phyloP scores from a whole-genome alignment of 768 basidiomycete genomes.

The Hirschioporus abietinus region DNA sequence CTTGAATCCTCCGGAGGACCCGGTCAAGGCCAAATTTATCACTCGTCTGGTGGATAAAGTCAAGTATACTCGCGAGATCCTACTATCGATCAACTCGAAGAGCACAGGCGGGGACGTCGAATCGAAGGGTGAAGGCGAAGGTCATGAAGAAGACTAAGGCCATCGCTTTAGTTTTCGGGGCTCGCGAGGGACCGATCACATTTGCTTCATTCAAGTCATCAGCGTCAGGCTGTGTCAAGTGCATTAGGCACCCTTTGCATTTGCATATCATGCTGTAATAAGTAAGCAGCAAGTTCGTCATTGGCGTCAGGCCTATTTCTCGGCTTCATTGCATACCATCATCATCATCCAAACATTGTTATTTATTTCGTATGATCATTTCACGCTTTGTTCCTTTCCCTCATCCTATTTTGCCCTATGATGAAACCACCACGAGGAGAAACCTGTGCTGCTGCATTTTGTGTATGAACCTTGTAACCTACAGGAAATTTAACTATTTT shows the following conservation, averaged over 20 bases:
- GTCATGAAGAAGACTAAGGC: background rate
- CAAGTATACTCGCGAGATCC: slow-evolving; percentile 82
- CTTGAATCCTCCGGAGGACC: slow-evolving; percentile 36
- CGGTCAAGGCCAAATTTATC: slow-evolving; percentile 55
- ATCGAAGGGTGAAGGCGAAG: background rate
- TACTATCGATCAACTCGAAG: slow-evolving; percentile 47
- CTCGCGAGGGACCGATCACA: background rate
- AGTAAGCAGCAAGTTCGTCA: background rate
- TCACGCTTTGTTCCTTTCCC: background rate
- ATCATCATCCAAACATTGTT: background rate
- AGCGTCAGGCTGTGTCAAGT: slow-evolving; percentile 1
- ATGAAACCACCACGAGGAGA: background rate
- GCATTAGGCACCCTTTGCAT: background rate
- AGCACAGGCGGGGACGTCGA: background rate
- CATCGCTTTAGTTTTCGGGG: background rate
- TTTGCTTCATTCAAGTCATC: background rate
- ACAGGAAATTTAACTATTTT: too few species aligned
- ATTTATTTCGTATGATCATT: background rate
- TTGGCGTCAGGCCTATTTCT: background rate
- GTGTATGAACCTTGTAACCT: background rate
- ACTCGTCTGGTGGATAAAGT: slow-evolving; percentile 71
- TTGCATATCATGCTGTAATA: background rate
- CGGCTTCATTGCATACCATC: background rate
- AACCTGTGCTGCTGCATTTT: background rate
- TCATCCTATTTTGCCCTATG: background rate